Evolutionary conservation across 345 rosid genomes (phyloP).

Genomic region (Hevea brasiliensis): DNA sequence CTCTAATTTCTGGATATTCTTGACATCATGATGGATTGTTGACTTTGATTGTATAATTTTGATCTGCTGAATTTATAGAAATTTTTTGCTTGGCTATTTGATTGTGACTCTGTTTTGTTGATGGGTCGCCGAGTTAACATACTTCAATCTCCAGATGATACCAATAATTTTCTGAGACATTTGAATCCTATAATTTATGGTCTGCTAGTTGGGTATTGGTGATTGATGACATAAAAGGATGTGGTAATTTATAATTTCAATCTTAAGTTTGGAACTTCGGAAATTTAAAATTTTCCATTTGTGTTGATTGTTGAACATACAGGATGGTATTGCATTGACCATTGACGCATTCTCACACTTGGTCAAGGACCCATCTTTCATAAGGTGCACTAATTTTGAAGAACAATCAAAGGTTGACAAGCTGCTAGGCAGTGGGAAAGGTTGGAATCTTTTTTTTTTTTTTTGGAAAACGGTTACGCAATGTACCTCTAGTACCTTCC

Average conservation of each 20-base stretch:
- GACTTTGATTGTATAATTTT: not conserved
- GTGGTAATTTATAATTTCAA: not conserved
- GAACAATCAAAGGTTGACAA: conserved; percentile 66
- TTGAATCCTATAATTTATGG: not conserved
- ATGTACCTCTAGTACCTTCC: not conserved
- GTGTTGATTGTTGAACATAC: conserved; percentile 27
- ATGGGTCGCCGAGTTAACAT: not conserved
- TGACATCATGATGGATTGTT: not conserved
- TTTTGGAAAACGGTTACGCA: not conserved
- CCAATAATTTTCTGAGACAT: not conserved
- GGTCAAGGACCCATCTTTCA: conserved; percentile 40
- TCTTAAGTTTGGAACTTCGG: not conserved
- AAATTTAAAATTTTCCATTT: not conserved
- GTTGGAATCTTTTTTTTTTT: conserved; percentile 40
- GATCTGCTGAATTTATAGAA: not conserved
- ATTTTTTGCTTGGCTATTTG: not conserved
- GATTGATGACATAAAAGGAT: not conserved
- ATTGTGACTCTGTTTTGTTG: not conserved
- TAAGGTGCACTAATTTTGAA: conserved; percentile 28
- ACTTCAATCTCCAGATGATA: not conserved
- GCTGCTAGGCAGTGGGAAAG: conserved; percentile 85
- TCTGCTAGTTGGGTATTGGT: not conserved
- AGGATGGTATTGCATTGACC: conserved; percentile 79
- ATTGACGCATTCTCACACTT: conserved; percentile 63
- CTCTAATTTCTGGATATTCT: not conserved